phyloP scores from a whole-genome alignment of 768 basidiomycete genomes.

The Tylopilus sp. region DNA sequence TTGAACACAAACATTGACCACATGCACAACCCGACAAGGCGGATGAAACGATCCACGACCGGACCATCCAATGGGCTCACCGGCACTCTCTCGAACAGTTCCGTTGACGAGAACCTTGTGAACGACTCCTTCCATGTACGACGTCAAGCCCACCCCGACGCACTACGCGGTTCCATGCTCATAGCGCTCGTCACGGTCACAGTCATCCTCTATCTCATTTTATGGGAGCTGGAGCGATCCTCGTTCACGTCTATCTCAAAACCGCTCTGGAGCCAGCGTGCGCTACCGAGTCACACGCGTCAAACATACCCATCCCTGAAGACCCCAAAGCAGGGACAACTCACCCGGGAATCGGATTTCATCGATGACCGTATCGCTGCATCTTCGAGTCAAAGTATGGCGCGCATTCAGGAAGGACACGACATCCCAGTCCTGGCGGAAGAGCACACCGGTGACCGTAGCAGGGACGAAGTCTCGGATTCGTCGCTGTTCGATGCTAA shows the following conservation, averaged over 20 bases:
- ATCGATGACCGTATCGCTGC: background rate
- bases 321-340: background rate
- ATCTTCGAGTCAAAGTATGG: background rate
- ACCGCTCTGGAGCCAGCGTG: background rate
- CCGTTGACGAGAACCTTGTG: background rate
- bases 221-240: slow-evolving; percentile 17
- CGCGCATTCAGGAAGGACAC: slow-evolving; percentile 30
- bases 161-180: slow-evolving; percentile 14
- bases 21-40: slow-evolving; percentile 19
- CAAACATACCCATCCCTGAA: background rate
- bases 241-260: slow-evolving; percentile 3
- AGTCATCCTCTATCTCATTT: slow-evolving; percentile 21
- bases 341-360: background rate
- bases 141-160: slow-evolving; percentile 1
- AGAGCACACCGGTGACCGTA: background rate
- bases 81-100: background rate
- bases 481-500: slow-evolving; percentile 15
- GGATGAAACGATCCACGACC: slow-evolving; percentile 12
- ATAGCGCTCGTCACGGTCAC: slow-evolving; percentile 17
- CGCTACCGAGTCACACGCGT: background rate
- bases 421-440: background rate
- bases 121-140: slow-evolving; percentile 1
- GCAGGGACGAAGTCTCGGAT: background rate
- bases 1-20: too few relatives aligned
- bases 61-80: background rate